phyloP scores from a whole-genome alignment of 768 basidiomycete species.

The Omphalotus guepiniiformis region DNA sequence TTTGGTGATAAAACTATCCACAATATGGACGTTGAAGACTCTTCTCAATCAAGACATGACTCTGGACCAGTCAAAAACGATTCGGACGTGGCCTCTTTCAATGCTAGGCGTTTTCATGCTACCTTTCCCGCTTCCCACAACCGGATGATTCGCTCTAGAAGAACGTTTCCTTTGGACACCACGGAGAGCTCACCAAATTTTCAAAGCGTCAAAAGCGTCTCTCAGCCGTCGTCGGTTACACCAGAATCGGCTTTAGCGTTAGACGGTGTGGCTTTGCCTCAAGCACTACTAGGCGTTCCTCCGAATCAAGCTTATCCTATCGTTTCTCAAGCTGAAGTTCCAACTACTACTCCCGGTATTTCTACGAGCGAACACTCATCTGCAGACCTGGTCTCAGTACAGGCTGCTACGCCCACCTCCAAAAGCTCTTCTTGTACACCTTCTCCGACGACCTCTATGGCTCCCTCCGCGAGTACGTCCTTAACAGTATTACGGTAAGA shows the following conservation, averaged over 20 bases:
- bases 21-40: constrained; percentile 7
- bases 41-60: constrained; percentile 13
- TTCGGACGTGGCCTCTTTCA: background rate
- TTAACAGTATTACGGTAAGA: background rate
- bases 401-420: constrained; percentile 28
- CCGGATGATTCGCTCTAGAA: constrained; percentile 12
- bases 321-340: background rate
- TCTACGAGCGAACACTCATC: too few relatives aligned
- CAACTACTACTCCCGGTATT: constrained; percentile 1
- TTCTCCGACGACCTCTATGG: constrained; percentile 41
- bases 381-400: too few relatives aligned
- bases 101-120: background rate
- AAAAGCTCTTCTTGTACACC: constrained; percentile 41
- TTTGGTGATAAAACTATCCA: constrained; percentile 9
- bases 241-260: background rate
- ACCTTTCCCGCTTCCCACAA: constrained; percentile 1
- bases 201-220: too few relatives aligned
- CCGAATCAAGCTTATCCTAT: background rate
- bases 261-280: constrained; percentile 5
- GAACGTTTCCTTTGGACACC: background rate
- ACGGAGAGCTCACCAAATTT: background rate
- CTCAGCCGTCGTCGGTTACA: background rate
- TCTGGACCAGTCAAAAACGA: constrained; percentile 7
- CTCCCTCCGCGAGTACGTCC: constrained; percentile 49
- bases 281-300: constrained; percentile 10